Percentiles rank a stretch among this genome's conserved stretches.
phyloP scores from a whole-genome alignment of 495 filamentous ascomycete species.

The Aspergillus nidulans region DNA sequence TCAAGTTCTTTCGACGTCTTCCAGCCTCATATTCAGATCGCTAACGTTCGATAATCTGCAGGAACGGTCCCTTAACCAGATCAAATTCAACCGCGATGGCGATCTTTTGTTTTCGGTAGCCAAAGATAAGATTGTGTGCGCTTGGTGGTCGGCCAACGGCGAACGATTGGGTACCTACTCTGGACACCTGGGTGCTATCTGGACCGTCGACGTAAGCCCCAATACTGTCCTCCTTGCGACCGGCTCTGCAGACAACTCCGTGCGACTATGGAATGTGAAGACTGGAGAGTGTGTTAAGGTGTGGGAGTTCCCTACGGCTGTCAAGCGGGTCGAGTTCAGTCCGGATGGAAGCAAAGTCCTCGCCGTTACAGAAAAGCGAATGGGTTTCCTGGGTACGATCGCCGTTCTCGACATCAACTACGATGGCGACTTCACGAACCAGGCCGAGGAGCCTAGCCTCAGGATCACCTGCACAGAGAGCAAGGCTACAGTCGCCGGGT shows the following conservation, averaged over 20 bases:
- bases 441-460: slow-evolving; percentile 73
- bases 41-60: slow-evolving; percentile 23
- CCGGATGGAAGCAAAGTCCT: slow-evolving; percentile 85
- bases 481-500: slow-evolving; percentile 95
- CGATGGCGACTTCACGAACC: slow-evolving; percentile 57
- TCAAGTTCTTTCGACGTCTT: slow-evolving; percentile 13
- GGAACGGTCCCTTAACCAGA: slow-evolving; percentile 97
- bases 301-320: slow-evolving; percentile 93
- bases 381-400: slow-evolving; percentile 89
- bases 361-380: slow-evolving; percentile 96
- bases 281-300: slow-evolving; percentile 88
- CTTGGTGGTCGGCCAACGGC: slow-evolving; percentile 90
- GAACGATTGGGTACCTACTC: slow-evolving; percentile 93
- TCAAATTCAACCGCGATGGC: slow-evolving; percentile 95
- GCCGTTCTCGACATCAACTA: slow-evolving; percentile 81
- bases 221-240: slow-evolving; percentile 90
- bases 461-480: slow-evolving; percentile 87
- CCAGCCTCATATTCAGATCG: slow-evolving; percentile 19
- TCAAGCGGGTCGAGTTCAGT: slow-evolving; percentile 94
- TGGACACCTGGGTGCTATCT: slow-evolving; percentile 95
- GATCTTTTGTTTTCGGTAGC: slow-evolving; percentile 96
- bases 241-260: slow-evolving; percentile 96
- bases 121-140: slow-evolving; percentile 96
- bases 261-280: slow-evolving; percentile 94
- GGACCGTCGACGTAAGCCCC: slow-evolving; percentile 97